These are phyloP conservation scores for Termitomyces sp. DNA, from an alignment of 768 basidiomycete genomes.

Conservation along the genomic window DNA sequence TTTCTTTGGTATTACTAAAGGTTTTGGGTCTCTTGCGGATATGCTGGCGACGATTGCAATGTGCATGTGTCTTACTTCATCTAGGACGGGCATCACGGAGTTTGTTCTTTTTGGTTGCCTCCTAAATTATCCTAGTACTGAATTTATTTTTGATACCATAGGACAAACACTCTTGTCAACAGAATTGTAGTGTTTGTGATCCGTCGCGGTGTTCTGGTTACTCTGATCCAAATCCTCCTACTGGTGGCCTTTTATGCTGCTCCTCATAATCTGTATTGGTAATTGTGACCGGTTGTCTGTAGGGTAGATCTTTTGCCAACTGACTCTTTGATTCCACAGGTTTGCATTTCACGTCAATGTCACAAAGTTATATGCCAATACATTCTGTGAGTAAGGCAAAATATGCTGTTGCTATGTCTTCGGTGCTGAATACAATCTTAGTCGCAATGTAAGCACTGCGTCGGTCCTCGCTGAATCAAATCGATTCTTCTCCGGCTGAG, in stretches of 20 bases:
- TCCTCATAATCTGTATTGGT: constrained; percentile 35
- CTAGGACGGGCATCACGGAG: constrained; percentile 31
- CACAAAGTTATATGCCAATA: constrained; percentile 43
- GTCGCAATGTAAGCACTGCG: constrained; percentile 27
- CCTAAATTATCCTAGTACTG: not conserved
- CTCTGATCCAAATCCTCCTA: constrained; percentile 34
- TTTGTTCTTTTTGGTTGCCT: constrained; percentile 13
- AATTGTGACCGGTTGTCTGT: not conserved
- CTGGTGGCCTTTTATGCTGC: constrained; percentile 35
- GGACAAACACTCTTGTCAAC: constrained; percentile 33
- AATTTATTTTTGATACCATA: constrained; percentile 8
- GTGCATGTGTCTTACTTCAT: constrained; percentile 31
- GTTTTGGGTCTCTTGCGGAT: constrained; percentile 37
- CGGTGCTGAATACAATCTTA: constrained; percentile 16
- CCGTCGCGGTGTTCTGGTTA: constrained; percentile 38
- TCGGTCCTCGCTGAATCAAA: not conserved
- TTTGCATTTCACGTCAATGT: constrained; percentile 43
- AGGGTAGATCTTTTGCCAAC: not conserved
- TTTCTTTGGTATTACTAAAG: constrained; percentile 39
- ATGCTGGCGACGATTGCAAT: constrained; percentile 39
- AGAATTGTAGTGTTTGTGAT: constrained; percentile 33
- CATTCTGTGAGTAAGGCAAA: constrained; percentile 34
- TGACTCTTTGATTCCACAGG: constrained; percentile 18
- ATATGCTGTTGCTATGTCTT: constrained; percentile 12
- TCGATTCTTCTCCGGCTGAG: not conserved